A percentile compares a stretch with the other conserved stretches of the same genome.
Evolutionary conservation across 2,329 filamentous ascomycete species (phyloP).

Genomic region (Aspergillus uvarum): DNA sequence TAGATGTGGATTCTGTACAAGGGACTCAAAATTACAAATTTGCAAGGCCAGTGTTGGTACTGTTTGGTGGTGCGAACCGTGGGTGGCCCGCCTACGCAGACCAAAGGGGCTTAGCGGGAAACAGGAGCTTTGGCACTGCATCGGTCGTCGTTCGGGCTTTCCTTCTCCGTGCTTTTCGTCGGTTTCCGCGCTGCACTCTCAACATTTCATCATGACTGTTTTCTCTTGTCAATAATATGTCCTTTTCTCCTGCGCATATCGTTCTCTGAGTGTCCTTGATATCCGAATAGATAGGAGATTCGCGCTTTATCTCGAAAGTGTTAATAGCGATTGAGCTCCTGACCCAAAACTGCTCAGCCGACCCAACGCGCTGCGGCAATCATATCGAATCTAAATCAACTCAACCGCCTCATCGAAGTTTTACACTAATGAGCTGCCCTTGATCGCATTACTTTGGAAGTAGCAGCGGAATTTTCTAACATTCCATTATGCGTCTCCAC

Average conservation of each 20-base stretch:
- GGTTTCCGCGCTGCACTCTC: constrained; percentile 1
- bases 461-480: constrained; percentile 2
- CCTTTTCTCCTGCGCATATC: background rate
- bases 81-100: no score
- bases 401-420: background rate
- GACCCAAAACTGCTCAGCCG: background rate
- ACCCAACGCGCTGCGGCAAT: background rate
- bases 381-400: background rate
- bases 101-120: constrained; percentile 12
- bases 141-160: constrained; percentile 1
- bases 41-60: no score
- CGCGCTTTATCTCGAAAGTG: background rate
- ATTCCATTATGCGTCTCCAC: constrained; percentile 65
- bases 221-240: background rate
- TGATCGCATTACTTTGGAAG: background rate
- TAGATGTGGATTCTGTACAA: no score
- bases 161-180: constrained; percentile 4
- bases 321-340: background rate
- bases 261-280: no score
- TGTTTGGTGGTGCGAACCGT: no score
- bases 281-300: background rate
- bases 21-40: no score
- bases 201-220: background rate
- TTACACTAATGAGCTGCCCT: constrained; percentile 1
- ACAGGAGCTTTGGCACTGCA: background rate